Evolutionary conservation across 176 grass and related monocot species (phyloP).

Genomic region (Rhynchospora breviuscula): DNA sequence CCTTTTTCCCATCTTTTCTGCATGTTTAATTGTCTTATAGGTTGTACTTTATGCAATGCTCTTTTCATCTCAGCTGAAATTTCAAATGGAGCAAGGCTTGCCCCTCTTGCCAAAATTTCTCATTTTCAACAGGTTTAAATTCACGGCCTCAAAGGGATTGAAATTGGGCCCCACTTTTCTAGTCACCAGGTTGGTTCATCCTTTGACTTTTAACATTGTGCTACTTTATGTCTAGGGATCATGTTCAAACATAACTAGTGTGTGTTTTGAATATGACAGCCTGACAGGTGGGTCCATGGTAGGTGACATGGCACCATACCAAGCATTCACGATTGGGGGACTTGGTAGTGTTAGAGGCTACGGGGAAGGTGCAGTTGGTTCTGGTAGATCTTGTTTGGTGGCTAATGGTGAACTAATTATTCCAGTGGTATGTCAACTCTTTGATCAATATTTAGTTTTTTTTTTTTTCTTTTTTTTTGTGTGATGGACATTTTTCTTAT

Average conservation of each 20-base stretch:
- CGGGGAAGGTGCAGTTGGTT: constrained; percentile 83
- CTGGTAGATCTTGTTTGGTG: constrained; percentile 81
- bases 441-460: not conserved
- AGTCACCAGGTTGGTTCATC: constrained; percentile 54
- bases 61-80: constrained; percentile 55
- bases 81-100: constrained; percentile 98
- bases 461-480: not conserved
- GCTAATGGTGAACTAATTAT: constrained; percentile 78
- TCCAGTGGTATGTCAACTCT: constrained; percentile 63
- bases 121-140: constrained; percentile 91
- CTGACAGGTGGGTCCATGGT: constrained; percentile 93
- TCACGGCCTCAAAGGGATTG: constrained; percentile 70
- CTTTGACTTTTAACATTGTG: not conserved
- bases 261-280: constrained; percentile 42
- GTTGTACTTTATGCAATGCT: constrained; percentile 10
- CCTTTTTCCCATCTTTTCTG: not conserved
- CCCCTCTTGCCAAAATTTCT: constrained; percentile 75
- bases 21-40: not conserved
- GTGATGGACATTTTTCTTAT: not conserved
- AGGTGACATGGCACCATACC: constrained; percentile 96
- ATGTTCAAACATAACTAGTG: constrained; percentile 14
- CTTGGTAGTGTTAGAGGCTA: constrained; percentile 92
- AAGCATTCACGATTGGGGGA: constrained; percentile 94
- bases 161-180: constrained; percentile 86
- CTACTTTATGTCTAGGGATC: not conserved